Evolutionary conservation across 495 filamentous ascomycete genomes (phyloP), one percentile per base, ranked within the genome.

Genomic region (Podospora sp.): DNA sequence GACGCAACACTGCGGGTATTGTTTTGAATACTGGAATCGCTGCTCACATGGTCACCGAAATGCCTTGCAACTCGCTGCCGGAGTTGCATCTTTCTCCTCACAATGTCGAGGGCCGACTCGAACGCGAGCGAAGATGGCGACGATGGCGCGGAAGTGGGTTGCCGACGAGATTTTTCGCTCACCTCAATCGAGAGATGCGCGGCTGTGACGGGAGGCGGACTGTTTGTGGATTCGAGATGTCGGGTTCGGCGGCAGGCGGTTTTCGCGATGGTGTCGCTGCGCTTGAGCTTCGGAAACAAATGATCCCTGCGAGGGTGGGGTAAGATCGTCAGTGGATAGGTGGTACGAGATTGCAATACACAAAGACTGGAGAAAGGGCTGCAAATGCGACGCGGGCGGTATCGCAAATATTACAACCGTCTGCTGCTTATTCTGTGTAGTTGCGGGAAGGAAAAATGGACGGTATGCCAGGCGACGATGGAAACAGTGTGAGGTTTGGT

Each of bases 11-110:
- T 59, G 57, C 6, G 11, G 18, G 27, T 0, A 22, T 11, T 2
- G 26, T 36, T 21, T 0, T 6, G 40, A 46, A 18, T 52, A 63
- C 12, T 11, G 46, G 33, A 64, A 64, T 33, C 16, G 33, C 9
- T 63, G 61, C 76, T 75, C 72, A 79, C 77, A 50, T 62, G 72
- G 21, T 77, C 76, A 57, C 76, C 76, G 58, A 79, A 76, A 36
- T 73, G 76, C 63, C 71, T 73, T 33, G 73, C 73, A 65, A 79
- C 71, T 46, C 72, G 68, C 53, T 75, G 70, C 21, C 77, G 70
- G 68, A 79, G 76, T 3, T 72, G 73, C 75, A 78, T 78, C 46
- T 64, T 75, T 27, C 25, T 25, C 12, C 14, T 46, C 40, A 46
- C 5, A 18, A 46, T 2, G 9, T 11, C 40, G 40, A 46, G 40